Evolutionary conservation across 202 grass and related monocot genomes (phyloP).

Genomic region (Bolboschoenoplectus hybrid): DNA sequence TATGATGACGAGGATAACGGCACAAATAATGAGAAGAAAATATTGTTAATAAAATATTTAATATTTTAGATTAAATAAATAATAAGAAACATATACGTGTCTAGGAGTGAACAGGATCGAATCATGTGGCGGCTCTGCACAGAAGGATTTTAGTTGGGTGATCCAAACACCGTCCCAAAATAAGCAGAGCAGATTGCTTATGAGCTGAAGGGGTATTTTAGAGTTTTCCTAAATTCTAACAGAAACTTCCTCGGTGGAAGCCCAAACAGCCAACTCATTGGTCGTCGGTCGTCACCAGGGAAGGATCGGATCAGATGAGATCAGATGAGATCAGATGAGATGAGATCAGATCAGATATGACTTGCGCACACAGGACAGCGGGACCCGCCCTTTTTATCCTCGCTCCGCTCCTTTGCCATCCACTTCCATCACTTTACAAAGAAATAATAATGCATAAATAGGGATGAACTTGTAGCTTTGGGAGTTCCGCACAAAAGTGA

Average conservation of each 20-base stretch:
- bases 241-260: not conserved
- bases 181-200: not conserved
- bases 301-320: too few species aligned
- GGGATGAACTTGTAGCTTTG: conserved; percentile 4
- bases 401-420: not conserved
- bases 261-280: not conserved
- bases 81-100: not conserved
- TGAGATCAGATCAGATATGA: not conserved
- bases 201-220: not conserved
- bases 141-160: not conserved
- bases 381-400: not conserved
- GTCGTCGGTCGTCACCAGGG: not conserved
- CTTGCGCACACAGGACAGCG: not conserved
- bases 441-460: not conserved
- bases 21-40: too few species aligned
- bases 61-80: too few species aligned
- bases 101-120: not conserved
- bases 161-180: not conserved
- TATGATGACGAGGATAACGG: too few species aligned
- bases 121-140: not conserved
- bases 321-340: not conserved
- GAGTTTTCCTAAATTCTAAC: not conserved
- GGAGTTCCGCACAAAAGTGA: conserved; percentile 11
- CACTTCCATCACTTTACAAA: conserved; percentile 1
- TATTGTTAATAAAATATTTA: too few species aligned